Conservation (phyloP, 164 flowering plant genomes). For the Nymphaea colorata region DNA sequence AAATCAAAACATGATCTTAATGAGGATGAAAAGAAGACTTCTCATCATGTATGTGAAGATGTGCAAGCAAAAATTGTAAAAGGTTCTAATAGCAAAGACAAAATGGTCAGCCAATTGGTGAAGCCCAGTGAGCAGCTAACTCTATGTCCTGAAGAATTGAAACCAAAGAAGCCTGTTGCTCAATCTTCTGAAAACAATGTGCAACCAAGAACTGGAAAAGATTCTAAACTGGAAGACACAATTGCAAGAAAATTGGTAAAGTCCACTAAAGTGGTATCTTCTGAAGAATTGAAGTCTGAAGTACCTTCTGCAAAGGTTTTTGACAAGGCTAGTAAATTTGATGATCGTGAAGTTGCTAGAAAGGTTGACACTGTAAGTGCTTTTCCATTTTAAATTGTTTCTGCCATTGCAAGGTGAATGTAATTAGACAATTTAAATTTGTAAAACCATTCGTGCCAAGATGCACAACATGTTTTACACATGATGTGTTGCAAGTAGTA, state of each 20-base stretch:
- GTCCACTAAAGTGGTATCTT: constrained; percentile 2
- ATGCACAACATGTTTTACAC: no score
- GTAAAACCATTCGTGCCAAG: no score
- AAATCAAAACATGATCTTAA: constrained; percentile 4
- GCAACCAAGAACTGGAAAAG: constrained; percentile 11
- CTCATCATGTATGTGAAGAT: neutral
- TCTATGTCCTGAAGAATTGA: constrained; percentile 13
- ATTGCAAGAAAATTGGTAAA: neutral
- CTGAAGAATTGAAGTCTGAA: constrained; percentile 17
- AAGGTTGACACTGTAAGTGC: constrained; percentile 51
- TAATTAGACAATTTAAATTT: no score
- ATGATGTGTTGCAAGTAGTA: no score
- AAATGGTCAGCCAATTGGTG: neutral
- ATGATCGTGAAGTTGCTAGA: constrained; percentile 18
- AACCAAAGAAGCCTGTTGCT: constrained; percentile 10
- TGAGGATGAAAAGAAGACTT: constrained; percentile 8
- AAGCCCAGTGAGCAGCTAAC: neutral
- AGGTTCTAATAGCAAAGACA: neutral
- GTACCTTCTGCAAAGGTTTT: constrained; percentile 4
- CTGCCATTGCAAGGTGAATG: no score
- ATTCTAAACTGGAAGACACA: constrained; percentile 10
- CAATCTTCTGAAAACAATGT: constrained; percentile 11
- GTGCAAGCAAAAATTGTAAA: neutral
- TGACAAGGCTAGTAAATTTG: constrained; percentile 10
- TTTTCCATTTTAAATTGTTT: neutral